These are phyloP conservation scores for Syzygium aromaticum DNA, from an alignment of 345 rosid species.

Conservation along the genomic window DNA sequence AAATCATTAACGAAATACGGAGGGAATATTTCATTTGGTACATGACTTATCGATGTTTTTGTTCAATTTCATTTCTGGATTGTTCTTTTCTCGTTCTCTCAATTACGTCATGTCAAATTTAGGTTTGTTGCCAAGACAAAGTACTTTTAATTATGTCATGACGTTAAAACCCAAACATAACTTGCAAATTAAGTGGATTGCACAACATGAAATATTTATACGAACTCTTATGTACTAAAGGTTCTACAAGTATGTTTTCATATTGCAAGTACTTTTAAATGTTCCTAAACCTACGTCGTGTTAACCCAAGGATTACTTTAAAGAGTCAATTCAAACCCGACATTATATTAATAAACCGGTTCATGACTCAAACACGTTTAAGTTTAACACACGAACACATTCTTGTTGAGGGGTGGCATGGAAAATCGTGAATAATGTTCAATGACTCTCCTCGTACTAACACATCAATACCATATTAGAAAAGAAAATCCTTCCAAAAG, in stretches of 20 bases:
- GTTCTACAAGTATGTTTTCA: not conserved
- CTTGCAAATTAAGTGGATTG: not conserved
- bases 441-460: accelerated
- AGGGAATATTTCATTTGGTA: not conserved
- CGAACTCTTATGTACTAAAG: too few relatives aligned
- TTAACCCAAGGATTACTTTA: not conserved
- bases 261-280: not conserved
- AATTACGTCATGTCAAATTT: not conserved
- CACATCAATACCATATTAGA: not conserved
- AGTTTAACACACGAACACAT: not conserved
- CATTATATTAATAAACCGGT: not conserved
- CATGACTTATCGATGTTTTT: not conserved
- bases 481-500: not conserved
- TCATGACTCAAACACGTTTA: not conserved
- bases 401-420: not conserved
- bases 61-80: not conserved
- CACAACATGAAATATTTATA: not conserved
- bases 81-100: not conserved
- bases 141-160: not conserved
- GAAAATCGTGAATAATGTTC: not conserved
- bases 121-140: not conserved
- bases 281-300: not conserved
- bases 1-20: not conserved
- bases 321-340: not conserved
- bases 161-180: not conserved